Percentiles rank a stretch among this genome's conserved stretches.
Conservation (phyloP, 1,139 yeast species). For the Scheffersomyces segobiensis region DNA sequence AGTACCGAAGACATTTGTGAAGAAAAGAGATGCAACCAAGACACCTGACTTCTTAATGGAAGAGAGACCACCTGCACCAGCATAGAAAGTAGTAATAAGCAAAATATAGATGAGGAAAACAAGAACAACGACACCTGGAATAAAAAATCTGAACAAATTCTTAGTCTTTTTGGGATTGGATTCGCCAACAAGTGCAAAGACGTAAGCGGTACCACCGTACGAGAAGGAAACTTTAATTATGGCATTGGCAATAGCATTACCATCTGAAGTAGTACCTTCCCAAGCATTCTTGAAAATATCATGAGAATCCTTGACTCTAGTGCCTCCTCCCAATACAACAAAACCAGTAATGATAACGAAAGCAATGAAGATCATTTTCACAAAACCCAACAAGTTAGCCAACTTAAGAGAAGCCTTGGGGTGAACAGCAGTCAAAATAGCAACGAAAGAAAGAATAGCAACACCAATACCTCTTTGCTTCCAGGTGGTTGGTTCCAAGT, state of each 20-base stretch:
- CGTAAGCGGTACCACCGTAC: slow-evolving; percentile 40
- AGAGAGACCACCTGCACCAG: slow-evolving; percentile 29
- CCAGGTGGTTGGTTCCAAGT: slow-evolving; percentile 35
- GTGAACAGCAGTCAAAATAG: slow-evolving; percentile 25
- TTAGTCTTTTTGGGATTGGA: slow-evolving; percentile 27
- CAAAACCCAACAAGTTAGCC: slow-evolving; percentile 37
- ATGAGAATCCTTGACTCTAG: slow-evolving; percentile 33
- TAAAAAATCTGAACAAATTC: slow-evolving; percentile 30
- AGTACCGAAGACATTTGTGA: slow-evolving; percentile 33
- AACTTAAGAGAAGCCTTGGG: slow-evolving; percentile 34
- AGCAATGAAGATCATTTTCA: slow-evolving; percentile 36
- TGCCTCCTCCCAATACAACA: slow-evolving; percentile 41
- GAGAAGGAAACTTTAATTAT: slow-evolving; percentile 45
- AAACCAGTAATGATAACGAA: slow-evolving; percentile 38
- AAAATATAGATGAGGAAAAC: slow-evolving; percentile 37
- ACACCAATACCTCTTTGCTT: slow-evolving; percentile 44
- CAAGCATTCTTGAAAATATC: slow-evolving; percentile 35
- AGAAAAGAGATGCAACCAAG: slow-evolving; percentile 33
- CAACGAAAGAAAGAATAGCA: slow-evolving; percentile 32
- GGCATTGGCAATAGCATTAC: slow-evolving; percentile 43
- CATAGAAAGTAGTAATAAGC: slow-evolving; percentile 38
- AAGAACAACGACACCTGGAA: slow-evolving; percentile 34
- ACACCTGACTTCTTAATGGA: slow-evolving; percentile 34
- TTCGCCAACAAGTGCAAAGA: slow-evolving; percentile 42
- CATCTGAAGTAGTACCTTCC: slow-evolving; percentile 41